These are phyloP conservation scores for Shiraia bambusicola DNA, from an alignment of 2,329 filamentous ascomycete genomes.

Conservation along the genomic window DNA sequence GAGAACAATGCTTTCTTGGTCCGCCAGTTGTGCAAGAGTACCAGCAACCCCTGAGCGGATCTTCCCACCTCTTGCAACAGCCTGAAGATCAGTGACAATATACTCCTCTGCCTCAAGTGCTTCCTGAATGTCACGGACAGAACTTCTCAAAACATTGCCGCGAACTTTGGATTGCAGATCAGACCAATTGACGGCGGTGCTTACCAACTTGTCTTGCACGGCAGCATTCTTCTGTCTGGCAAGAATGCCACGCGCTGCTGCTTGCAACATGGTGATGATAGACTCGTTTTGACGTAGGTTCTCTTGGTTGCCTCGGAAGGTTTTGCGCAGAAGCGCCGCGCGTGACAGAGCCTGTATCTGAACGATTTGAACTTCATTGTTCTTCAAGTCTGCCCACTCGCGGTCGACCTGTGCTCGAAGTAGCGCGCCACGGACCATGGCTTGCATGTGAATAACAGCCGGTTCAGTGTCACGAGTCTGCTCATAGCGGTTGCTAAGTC, in stretches of 20 bases:
- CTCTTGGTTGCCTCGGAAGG: slow-evolving; percentile 38
- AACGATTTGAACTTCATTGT: slow-evolving; percentile 53
- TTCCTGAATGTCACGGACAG: slow-evolving; percentile 32
- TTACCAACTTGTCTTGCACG: slow-evolving; percentile 46
- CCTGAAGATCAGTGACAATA: slow-evolving; percentile 43
- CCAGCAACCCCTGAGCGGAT: slow-evolving; percentile 34
- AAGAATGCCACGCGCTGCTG: slow-evolving; percentile 59
- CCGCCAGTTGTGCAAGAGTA: slow-evolving; percentile 44
- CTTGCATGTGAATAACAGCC: slow-evolving; percentile 55
- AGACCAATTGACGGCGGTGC: slow-evolving; percentile 45
- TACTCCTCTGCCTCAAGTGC: slow-evolving; percentile 35
- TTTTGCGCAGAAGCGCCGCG: slow-evolving; percentile 45
- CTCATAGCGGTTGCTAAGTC: slow-evolving; percentile 56
- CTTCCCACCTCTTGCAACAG: slow-evolving; percentile 42
- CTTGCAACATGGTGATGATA: slow-evolving; percentile 60
- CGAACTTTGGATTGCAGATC: slow-evolving; percentile 51
- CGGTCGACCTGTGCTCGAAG: slow-evolving; percentile 58
- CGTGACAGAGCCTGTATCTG: slow-evolving; percentile 46
- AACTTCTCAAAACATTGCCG: slow-evolving; percentile 39
- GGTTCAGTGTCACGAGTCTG: slow-evolving; percentile 64
- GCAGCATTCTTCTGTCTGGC: slow-evolving; percentile 45
- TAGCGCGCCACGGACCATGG: slow-evolving; percentile 65
- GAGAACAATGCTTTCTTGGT: slow-evolving; percentile 48
- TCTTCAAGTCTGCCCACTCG: slow-evolving; percentile 34
- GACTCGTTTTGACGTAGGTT: slow-evolving; percentile 43